phyloP scores from a whole-genome alignment of 2,329 filamentous ascomycete genomes.

The Cryphonectria carpinicola region DNA sequence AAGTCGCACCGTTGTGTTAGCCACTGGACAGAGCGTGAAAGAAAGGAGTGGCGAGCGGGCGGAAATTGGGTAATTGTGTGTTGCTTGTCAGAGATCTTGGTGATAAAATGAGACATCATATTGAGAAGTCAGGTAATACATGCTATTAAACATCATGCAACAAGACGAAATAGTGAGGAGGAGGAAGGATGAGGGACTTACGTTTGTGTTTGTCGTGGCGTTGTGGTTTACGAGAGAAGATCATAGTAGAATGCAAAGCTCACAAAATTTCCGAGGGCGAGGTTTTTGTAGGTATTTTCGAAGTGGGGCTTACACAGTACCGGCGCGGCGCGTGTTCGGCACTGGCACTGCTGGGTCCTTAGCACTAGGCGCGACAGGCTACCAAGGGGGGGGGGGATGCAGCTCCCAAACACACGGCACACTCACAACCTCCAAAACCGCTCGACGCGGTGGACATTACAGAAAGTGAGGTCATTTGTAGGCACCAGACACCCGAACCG shows the following conservation, averaged over 20 bases:
- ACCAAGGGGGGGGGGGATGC: conserved; percentile 1
- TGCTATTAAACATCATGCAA: conserved; percentile 44
- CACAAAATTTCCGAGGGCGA: background rate
- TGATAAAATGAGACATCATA: conserved; percentile 63
- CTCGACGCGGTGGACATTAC: background rate
- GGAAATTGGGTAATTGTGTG: conserved; percentile 20
- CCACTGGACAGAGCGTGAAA: conserved; percentile 26
- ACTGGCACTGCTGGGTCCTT: background rate
- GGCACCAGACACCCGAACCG: background rate
- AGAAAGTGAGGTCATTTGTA: background rate
- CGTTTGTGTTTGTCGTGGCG: conserved; percentile 30
- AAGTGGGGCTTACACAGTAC: conserved; percentile 1
- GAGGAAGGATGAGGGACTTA: conserved; percentile 36
- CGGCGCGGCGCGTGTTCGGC: background rate
- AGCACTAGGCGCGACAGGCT: conserved; percentile 7
- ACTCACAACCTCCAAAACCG: background rate
- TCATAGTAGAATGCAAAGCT: background rate
- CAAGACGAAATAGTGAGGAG: background rate
- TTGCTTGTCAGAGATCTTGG: conserved; percentile 70
- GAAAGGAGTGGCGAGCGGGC: background rate
- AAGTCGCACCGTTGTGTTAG: conserved; percentile 32
- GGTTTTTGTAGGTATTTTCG: conserved; percentile 13
- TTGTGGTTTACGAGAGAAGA: background rate
- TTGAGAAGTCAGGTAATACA: conserved; percentile 49
- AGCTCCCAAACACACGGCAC: background rate